phyloP scores from a whole-genome alignment of 805 yeast species.

The Ogataea wickerhamii region DNA sequence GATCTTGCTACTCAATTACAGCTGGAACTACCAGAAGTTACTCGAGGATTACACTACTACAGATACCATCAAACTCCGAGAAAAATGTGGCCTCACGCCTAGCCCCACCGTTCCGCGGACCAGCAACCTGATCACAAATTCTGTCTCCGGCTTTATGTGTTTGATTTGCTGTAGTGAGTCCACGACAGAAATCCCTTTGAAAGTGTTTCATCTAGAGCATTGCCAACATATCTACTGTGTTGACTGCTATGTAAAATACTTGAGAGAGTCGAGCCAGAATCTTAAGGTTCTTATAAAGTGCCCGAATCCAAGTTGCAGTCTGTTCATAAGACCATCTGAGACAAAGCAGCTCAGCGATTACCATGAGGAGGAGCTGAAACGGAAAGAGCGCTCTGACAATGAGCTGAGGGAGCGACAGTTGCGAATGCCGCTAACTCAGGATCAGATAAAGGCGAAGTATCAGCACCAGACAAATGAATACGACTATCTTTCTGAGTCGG shows the following conservation, averaged over 20 bases:
- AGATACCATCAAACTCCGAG: constrained; percentile 30
- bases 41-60: constrained; percentile 49
- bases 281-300: constrained; percentile 56
- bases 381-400: constrained; percentile 7
- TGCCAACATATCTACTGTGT: constrained; percentile 75
- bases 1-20: constrained; percentile 43
- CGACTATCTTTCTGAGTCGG: neutral
- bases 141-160: constrained; percentile 42
- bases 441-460: constrained; percentile 20
- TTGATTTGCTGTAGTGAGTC: constrained; percentile 69
- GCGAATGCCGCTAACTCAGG: constrained; percentile 16
- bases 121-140: constrained; percentile 31
- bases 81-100: constrained; percentile 26
- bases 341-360: constrained; percentile 29
- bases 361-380: constrained; percentile 12
- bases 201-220: constrained; percentile 43
- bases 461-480: constrained; percentile 10
- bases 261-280: constrained; percentile 39
- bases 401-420: constrained; percentile 3
- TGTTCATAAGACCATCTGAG: constrained; percentile 42
- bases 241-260: constrained; percentile 63
- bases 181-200: constrained; percentile 26
- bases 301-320: constrained; percentile 54
- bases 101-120: constrained; percentile 14
- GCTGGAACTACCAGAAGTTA: constrained; percentile 58